These are phyloP conservation scores for Trametes cinnabarina DNA, from an alignment of 768 basidiomycete species.

Conservation along the genomic window DNA sequence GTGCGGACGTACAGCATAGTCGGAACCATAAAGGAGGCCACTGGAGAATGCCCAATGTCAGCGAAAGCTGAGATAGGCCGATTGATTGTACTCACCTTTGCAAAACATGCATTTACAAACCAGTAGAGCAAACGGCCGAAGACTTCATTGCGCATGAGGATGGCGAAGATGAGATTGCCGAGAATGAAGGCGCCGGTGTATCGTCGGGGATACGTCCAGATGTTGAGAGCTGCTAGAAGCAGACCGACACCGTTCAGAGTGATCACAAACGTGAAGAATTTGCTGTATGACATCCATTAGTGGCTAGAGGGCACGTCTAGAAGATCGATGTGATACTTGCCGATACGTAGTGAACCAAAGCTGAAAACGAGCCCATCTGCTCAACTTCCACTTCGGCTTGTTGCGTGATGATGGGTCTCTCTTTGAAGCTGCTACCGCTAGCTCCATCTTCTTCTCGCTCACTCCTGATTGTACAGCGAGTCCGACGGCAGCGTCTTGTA, in stretches of 20 bases:
- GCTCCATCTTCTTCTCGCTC: constrained; percentile 21
- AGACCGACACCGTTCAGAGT: constrained; percentile 34
- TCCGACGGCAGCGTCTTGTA: constrained; percentile 2
- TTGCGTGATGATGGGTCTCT: constrained; percentile 14
- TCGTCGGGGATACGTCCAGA: constrained; percentile 36
- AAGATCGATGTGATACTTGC: constrained; percentile 18
- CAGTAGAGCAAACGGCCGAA: constrained; percentile 40
- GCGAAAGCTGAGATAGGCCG: too few species aligned
- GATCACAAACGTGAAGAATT: constrained; percentile 35
- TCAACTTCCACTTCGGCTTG: constrained; percentile 23
- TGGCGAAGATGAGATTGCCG: constrained; percentile 40
- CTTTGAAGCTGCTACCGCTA: constrained; percentile 19
- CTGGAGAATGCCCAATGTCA: constrained; percentile 26
- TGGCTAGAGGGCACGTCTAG: neutral
- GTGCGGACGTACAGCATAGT: constrained; percentile 36
- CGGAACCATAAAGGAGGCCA: constrained; percentile 43
- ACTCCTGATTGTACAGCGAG: constrained; percentile 10
- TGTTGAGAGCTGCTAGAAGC: constrained; percentile 29
- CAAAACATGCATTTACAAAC: constrained; percentile 35
- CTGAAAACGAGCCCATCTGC: constrained; percentile 30
- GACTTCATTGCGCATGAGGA: constrained; percentile 44
- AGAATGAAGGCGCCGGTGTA: constrained; percentile 40
- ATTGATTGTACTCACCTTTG: constrained; percentile 40
- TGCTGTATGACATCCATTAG: constrained; percentile 22
- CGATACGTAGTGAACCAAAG: constrained; percentile 41